phyloP scores from a whole-genome alignment of 805 yeast genomes.

The Priceomyces medius region DNA sequence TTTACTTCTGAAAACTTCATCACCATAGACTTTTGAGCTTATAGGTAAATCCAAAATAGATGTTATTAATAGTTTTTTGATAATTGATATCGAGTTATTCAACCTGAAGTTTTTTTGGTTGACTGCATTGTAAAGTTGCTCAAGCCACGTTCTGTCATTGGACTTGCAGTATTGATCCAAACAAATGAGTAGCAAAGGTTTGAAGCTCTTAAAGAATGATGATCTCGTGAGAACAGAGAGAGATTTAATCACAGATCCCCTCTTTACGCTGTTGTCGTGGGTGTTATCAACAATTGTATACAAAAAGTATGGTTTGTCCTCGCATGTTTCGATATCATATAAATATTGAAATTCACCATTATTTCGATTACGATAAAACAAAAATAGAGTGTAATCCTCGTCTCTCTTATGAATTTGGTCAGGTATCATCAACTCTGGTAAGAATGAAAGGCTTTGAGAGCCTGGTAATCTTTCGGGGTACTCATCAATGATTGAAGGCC shows the following conservation, averaged over 20 bases:
- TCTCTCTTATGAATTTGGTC: slow-evolving; percentile 55
- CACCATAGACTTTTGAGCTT: slow-evolving; percentile 39
- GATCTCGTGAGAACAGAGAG: slow-evolving; percentile 57
- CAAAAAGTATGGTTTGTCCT: slow-evolving; percentile 48
- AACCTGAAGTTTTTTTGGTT: slow-evolving; percentile 30
- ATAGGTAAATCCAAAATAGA: slow-evolving; percentile 44
- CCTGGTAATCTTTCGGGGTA: slow-evolving; percentile 34
- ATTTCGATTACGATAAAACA: slow-evolving; percentile 45
- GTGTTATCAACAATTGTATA: slow-evolving; percentile 55
- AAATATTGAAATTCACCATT: slow-evolving; percentile 41
- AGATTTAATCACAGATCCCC: slow-evolving; percentile 63
- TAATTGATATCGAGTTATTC: slow-evolving; percentile 23
- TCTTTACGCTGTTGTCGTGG: slow-evolving; percentile 40
- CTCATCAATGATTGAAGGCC: slow-evolving; percentile 64
- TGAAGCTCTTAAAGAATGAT: slow-evolving; percentile 53
- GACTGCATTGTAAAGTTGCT: slow-evolving; percentile 30
- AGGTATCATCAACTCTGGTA: slow-evolving; percentile 62
- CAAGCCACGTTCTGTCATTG: slow-evolving; percentile 19
- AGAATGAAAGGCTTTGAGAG: slow-evolving; percentile 29
- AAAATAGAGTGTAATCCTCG: slow-evolving; percentile 59
- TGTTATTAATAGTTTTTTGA: slow-evolving; percentile 39
- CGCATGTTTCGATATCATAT: slow-evolving; percentile 31
- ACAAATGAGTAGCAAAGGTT: slow-evolving; percentile 55
- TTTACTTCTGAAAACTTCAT: slow-evolving; percentile 36
- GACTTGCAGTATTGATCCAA: slow-evolving; percentile 46